These are phyloP conservation scores for Panus rudis DNA, from an alignment of 768 basidiomycete species.

Conservation along the genomic window DNA sequence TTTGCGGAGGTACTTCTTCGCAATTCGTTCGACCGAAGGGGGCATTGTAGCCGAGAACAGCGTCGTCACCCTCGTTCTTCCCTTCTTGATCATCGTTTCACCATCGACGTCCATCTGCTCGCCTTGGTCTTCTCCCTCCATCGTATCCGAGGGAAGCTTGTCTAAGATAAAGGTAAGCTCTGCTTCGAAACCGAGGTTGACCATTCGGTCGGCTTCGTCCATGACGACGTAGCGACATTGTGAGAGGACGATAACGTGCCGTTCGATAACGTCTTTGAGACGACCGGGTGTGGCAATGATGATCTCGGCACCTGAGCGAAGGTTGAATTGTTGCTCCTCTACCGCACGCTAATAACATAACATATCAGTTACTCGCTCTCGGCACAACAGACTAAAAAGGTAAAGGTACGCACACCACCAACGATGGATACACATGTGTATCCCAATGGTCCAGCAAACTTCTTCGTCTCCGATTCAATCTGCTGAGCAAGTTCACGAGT, in stretches of 20 bases:
- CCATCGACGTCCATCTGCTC: slow-evolving; percentile 78
- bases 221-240: slow-evolving; percentile 99
- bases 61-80: slow-evolving; percentile 86
- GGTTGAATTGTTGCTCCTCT: slow-evolving; percentile 96
- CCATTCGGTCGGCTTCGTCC: slow-evolving; percentile 99
- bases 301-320: slow-evolving; percentile 97
- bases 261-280: slow-evolving; percentile 94
- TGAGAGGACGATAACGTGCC: slow-evolving; percentile 88
- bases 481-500: slow-evolving; percentile 99
- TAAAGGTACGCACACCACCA: slow-evolving; percentile 68
- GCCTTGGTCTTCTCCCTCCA: slow-evolving; percentile 78
- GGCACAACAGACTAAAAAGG: slow-evolving; percentile 1
- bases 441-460: slow-evolving; percentile 85
- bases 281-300: slow-evolving; percentile 99
- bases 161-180: slow-evolving; percentile 95
- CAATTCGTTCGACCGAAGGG: slow-evolving; percentile 89
- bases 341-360: slow-evolving; percentile 59
- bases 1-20: slow-evolving; percentile 87
- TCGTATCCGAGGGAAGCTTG: slow-evolving; percentile 77
- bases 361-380: slow-evolving; percentile 4
- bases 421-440: slow-evolving; percentile 97
- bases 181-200: slow-evolving; percentile 92
- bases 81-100: slow-evolving; percentile 57
- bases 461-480: slow-evolving; percentile 87
- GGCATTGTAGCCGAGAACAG: slow-evolving; percentile 99